Percentiles rank a stretch among this genome's conserved stretches.
Evolutionary conservation across 495 filamentous ascomycete genomes (phyloP).

Genomic region (Viridothelium virens): DNA sequence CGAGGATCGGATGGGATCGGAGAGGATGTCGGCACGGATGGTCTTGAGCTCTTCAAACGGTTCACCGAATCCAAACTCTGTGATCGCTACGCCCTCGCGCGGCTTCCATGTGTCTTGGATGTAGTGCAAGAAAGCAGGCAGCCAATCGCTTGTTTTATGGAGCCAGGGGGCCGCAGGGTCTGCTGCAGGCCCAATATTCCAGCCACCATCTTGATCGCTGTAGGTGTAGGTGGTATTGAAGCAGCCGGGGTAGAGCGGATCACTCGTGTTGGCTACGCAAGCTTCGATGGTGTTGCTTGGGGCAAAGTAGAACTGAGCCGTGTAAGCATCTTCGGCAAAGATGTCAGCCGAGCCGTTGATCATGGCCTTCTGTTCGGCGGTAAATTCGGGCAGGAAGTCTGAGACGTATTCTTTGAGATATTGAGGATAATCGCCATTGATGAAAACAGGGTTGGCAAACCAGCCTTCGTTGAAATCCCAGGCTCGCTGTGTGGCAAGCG

Average conservation of each 20-base stretch:
- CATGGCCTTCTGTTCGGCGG: slow-evolving; percentile 23
- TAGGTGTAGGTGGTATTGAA: slow-evolving; percentile 30
- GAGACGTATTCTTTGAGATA: slow-evolving; percentile 26
- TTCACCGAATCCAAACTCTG: slow-evolving; percentile 33
- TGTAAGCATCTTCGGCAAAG: slow-evolving; percentile 34
- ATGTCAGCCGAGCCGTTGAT: slow-evolving; percentile 31
- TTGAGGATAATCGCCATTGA: slow-evolving; percentile 29
- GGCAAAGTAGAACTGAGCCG: slow-evolving; percentile 29
- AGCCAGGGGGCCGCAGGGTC: slow-evolving; percentile 29
- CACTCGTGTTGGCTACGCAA: slow-evolving; percentile 23
- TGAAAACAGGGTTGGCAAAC: slow-evolving; percentile 30
- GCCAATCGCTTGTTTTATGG: slow-evolving; percentile 32
- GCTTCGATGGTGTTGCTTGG: slow-evolving; percentile 28
- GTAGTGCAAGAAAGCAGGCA: slow-evolving; percentile 30
- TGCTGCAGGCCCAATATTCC: slow-evolving; percentile 29
- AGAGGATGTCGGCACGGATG: slow-evolving; percentile 25
- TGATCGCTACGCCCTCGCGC: slow-evolving; percentile 22
- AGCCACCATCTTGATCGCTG: slow-evolving; percentile 24
- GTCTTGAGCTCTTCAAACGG: slow-evolving; percentile 28
- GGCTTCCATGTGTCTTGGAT: slow-evolving; percentile 33
- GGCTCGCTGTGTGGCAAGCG: slow-evolving; percentile 25
- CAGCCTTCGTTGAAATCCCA: slow-evolving; percentile 35
- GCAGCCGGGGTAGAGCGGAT: slow-evolving; percentile 28
- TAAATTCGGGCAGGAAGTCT: slow-evolving; percentile 28
- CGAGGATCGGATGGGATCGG: slow-evolving; percentile 26